Evolutionary conservation across 2,329 filamentous ascomycete species (phyloP).

Genomic region (Microthyrium microscopicum): DNA sequence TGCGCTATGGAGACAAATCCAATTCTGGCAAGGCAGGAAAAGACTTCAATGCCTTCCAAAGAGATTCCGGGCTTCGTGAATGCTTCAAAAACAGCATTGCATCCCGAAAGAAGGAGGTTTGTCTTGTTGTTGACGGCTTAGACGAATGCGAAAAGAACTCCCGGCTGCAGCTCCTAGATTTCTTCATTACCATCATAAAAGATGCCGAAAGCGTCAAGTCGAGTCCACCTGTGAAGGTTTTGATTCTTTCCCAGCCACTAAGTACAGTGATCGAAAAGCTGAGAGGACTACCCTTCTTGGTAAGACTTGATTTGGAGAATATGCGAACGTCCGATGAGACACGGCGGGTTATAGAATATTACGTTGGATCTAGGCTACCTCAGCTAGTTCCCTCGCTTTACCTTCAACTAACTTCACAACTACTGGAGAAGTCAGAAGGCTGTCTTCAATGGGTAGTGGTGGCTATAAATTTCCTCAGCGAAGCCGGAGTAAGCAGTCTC

Average conservation of each 20-base stretch:
- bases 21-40: not conserved
- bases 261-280: too few species aligned
- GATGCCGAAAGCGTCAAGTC: not conserved
- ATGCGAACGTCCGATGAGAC: too few species aligned
- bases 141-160: not conserved
- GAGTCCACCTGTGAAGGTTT: not conserved
- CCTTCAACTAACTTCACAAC: not conserved
- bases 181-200: not conserved
- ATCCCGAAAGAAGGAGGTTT: not conserved
- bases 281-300: too few species aligned
- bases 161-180: not conserved
- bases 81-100: not conserved
- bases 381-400: not conserved
- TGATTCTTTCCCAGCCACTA: not conserved
- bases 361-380: not conserved
- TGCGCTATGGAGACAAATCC: not conserved
- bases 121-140: not conserved
- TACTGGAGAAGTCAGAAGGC: not conserved
- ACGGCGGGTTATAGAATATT: not conserved
- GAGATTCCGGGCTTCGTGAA: not conserved
- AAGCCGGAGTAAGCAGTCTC: not conserved
- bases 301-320: too few species aligned
- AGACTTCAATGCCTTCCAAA: not conserved
- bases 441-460: not conserved
- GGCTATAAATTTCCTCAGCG: not conserved